Percentiles rank a stretch among this genome's conserved stretches.
These are phyloP conservation scores for Dothidotthia symphoricarpi DNA, from an alignment of 2,329 filamentous ascomycete species.

Conservation along the genomic window DNA sequence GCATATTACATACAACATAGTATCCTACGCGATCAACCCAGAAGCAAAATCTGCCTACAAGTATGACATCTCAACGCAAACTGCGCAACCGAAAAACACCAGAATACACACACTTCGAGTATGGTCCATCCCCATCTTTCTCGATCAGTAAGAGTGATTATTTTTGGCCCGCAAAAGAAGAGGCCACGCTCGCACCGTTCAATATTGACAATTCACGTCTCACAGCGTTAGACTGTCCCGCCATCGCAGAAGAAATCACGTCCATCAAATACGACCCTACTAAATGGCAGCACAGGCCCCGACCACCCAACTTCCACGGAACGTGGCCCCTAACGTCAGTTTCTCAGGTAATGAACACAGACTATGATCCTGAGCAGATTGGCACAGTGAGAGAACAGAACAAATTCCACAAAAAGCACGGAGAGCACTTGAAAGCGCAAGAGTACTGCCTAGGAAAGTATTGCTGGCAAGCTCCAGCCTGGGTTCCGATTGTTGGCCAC, in stretches of 20 bases:
- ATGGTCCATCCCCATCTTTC: too few species aligned
- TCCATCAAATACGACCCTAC: neutral
- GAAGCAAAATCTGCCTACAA: too few species aligned
- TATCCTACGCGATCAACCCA: too few species aligned
- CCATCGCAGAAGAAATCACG: neutral
- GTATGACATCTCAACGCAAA: too few species aligned
- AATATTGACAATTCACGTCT: neutral
- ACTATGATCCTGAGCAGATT: neutral
- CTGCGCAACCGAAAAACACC: too few species aligned
- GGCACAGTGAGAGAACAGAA: neutral
- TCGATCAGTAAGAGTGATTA: too few species aligned
- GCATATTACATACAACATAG: too few species aligned
- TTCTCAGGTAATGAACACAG: constrained; percentile 1
- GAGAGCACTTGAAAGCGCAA: neutral
- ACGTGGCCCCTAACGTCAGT: constrained; percentile 3
- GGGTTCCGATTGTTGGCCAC: neutral
- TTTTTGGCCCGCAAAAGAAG: too few species aligned
- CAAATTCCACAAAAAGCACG: neutral
- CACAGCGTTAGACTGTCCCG: neutral
- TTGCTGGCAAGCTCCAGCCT: constrained; percentile 4
- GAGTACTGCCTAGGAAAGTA: constrained; percentile 5
- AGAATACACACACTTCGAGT: too few species aligned
- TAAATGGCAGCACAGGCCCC: neutral
- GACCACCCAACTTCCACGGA: constrained; percentile 1
- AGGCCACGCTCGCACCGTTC: too few species aligned